Percentiles rank a stretch among this genome's conserved stretches.
These are phyloP conservation scores for Blastobotrys capitulatus DNA, from an alignment of 1,139 yeast genomes.

Conservation along the genomic window DNA sequence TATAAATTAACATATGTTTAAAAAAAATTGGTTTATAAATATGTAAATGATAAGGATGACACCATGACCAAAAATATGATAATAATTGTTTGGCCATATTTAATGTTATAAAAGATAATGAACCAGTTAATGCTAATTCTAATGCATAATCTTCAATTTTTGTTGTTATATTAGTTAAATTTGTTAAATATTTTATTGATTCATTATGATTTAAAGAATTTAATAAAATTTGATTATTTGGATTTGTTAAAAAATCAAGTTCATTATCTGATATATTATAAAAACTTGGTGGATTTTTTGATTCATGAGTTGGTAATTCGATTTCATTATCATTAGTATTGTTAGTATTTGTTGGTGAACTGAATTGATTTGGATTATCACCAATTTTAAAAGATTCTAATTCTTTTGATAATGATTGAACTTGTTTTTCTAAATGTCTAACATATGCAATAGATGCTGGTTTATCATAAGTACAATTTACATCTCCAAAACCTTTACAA, in stretches of 20 bases:
- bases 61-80: slow-evolving; percentile 11
- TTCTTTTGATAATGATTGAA: slow-evolving; percentile 9
- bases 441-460: slow-evolving; percentile 14
- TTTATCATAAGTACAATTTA: slow-evolving; percentile 11
- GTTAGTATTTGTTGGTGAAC: background rate
- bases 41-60: slow-evolving; percentile 11
- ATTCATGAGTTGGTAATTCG: background rate
- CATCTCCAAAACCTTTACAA: slow-evolving; percentile 13
- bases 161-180: background rate
- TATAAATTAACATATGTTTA: slow-evolving; percentile 8
- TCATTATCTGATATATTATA: slow-evolving; percentile 5
- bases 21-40: slow-evolving; percentile 10
- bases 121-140: slow-evolving; percentile 4
- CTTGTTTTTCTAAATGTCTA: slow-evolving; percentile 12
- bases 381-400: background rate
- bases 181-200: slow-evolving; percentile 1
- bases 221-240: background rate
- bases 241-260: background rate
- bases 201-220: background rate
- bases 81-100: slow-evolving; percentile 8
- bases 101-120: background rate
- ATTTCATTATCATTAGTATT: background rate
- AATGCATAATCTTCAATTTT: slow-evolving; percentile 10
- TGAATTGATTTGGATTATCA: background rate
- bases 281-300: background rate